Percentiles rank a stretch among this genome's conserved stretches.
phyloP scores from a whole-genome alignment of 2,329 filamentous ascomycete genomes.

The Penicillium aurantiogriseum region DNA sequence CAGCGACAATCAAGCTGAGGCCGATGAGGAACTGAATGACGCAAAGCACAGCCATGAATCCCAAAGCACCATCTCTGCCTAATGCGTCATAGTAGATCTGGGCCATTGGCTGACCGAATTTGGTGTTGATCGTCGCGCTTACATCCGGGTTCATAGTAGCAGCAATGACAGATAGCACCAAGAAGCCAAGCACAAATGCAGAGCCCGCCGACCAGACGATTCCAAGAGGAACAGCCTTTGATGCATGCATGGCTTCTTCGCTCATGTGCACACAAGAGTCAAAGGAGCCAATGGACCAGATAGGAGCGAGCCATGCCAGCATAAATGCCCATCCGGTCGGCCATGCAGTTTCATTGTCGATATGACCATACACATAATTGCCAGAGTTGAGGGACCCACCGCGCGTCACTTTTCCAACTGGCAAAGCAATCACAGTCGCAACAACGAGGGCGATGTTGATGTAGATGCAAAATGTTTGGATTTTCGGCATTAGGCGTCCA shows the following conservation, averaged over 20 bases:
- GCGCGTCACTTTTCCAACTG: conserved; percentile 46
- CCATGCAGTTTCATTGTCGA: conserved; percentile 60
- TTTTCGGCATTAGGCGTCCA: conserved; percentile 57
- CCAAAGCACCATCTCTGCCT: conserved; percentile 58
- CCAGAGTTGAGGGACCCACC: conserved; percentile 35
- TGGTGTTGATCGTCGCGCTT: conserved; percentile 47
- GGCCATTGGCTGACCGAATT: conserved; percentile 61
- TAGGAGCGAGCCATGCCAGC: conserved; percentile 59
- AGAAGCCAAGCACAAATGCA: conserved; percentile 50
- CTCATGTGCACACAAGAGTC: conserved; percentile 61
- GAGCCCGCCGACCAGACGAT: conserved; percentile 49
- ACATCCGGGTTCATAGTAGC: conserved; percentile 55
- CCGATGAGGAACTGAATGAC: conserved; percentile 64
- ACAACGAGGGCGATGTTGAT: conserved; percentile 57
- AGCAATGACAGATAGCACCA: conserved; percentile 59
- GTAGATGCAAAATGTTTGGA: conserved; percentile 57
- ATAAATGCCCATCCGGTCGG: conserved; percentile 59
- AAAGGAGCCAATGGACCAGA: conserved; percentile 59
- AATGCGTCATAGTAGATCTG: conserved; percentile 62
- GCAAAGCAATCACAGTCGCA: conserved; percentile 58
- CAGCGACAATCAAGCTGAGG: conserved; percentile 57
- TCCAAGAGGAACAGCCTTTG: conserved; percentile 58
- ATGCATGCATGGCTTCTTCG: conserved; percentile 61
- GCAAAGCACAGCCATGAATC: conserved; percentile 59
- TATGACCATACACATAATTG: conserved; percentile 56